Conservation (phyloP, 495 filamentous ascomycete species). For the Trichocladium uniseriatum region DNA sequence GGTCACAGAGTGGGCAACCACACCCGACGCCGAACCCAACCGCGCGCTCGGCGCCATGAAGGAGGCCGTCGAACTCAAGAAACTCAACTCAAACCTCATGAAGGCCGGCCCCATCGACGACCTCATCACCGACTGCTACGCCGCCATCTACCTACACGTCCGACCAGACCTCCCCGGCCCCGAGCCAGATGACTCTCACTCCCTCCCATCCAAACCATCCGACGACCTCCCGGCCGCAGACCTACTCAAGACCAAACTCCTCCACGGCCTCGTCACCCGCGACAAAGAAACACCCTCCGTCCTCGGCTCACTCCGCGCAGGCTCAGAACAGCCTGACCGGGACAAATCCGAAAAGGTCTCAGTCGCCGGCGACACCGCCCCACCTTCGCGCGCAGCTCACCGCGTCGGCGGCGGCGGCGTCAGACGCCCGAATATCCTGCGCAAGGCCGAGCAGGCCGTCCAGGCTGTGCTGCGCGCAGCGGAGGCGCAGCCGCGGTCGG, state of each 20-base stretch:
- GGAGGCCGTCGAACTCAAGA: slow-evolving; percentile 84
- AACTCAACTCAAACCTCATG: slow-evolving; percentile 75
- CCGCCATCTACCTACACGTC: slow-evolving; percentile 57
- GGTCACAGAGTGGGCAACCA: slow-evolving; percentile 43
- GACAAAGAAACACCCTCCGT: slow-evolving; percentile 15
- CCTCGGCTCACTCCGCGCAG: slow-evolving; percentile 20
- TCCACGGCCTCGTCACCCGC: slow-evolving; percentile 43
- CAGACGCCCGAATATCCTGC: slow-evolving; percentile 38
- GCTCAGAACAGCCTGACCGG: slow-evolving; percentile 20
- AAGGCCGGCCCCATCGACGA: slow-evolving; percentile 81
- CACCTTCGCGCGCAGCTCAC: slow-evolving; percentile 14
- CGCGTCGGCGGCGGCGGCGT: slow-evolving; percentile 34
- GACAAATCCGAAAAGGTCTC: slow-evolving; percentile 33
- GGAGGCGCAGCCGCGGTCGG: slow-evolving; percentile 33
- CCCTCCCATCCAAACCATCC: background rate
- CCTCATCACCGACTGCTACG: slow-evolving; percentile 78
- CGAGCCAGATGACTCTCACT: background rate
- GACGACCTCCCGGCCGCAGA: background rate
- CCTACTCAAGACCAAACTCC: slow-evolving; percentile 33
- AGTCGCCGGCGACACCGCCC: slow-evolving; percentile 20
- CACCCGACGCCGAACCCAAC: slow-evolving; percentile 28
- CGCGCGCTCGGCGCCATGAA: slow-evolving; percentile 61
- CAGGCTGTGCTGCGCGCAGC: slow-evolving; percentile 20
- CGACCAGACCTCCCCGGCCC: slow-evolving; percentile 30
- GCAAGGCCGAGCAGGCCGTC: slow-evolving; percentile 37